Evolutionary conservation across 2,329 filamentous ascomycete genomes (phyloP).

Genomic region (Xylariaceae sp.): DNA sequence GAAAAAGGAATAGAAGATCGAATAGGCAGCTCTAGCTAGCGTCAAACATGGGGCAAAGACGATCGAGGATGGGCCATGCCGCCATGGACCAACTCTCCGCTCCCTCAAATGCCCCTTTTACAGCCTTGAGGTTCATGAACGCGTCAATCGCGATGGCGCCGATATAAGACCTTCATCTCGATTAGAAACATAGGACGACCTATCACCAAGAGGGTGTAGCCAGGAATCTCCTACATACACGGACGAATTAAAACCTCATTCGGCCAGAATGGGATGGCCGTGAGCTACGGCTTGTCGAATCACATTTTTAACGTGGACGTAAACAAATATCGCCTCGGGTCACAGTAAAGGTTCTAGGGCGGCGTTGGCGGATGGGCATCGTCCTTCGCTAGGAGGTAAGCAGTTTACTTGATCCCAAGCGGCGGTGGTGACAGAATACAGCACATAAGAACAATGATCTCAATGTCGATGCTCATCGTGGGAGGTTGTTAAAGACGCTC

Average conservation of each 20-base stretch:
- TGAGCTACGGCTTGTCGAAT: neutral
- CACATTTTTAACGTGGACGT: neutral
- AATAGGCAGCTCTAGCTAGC: neutral
- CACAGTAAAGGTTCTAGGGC: neutral
- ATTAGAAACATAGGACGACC: neutral
- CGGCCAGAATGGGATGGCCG: neutral
- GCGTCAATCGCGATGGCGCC: neutral
- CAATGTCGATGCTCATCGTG: constrained; percentile 31
- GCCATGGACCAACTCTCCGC: constrained; percentile 10
- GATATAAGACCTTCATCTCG: neutral
- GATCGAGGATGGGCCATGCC: constrained; percentile 1
- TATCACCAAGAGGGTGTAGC: neutral
- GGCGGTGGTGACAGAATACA: neutral
- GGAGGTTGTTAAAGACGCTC: constrained; percentile 61
- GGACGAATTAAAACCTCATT: neutral
- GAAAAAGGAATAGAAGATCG: constrained; percentile 5
- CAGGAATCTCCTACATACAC: neutral
- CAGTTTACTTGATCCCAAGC: neutral
- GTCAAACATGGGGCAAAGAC: neutral
- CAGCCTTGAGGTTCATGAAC: neutral
- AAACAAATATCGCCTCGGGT: neutral
- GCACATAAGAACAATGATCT: neutral
- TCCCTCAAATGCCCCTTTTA: neutral
- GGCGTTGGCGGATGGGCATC: neutral
- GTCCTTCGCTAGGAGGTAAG: neutral